Evolutionary conservation across 2,329 filamentous ascomycete species (phyloP), one percentile per base, ranked within the genome.

Genomic region (Dactylonectria macrodidyma): DNA sequence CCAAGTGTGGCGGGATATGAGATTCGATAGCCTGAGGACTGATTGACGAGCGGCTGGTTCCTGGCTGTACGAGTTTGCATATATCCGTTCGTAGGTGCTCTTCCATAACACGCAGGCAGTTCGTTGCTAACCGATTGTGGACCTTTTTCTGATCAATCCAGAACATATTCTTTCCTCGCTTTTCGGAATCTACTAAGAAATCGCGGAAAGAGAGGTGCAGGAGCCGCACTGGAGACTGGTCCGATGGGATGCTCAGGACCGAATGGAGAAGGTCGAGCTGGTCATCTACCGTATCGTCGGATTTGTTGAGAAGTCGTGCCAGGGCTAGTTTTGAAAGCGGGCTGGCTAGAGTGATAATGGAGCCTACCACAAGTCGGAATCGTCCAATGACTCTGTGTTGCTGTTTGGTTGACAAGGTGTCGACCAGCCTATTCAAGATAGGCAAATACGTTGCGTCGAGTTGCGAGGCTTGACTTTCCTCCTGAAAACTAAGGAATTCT

Each of bases 201-300:
- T 83, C 80, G 16, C 76, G 78, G 52, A 84, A 83, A 0, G 81
- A 82, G 0, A 71, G 2, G 14, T 74, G 71, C 1, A 73, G 9
- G 2, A 71, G 24, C 2, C 66, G 44, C 1, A 74, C 8, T 0
- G 71, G 70, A 0, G 5, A 2, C 1, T 33, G 6, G 0, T 22
- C 0, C 1, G 48, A 57, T 0, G 60, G 67, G 12, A 70, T 26
- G 4, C 52, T 50, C 0, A 74, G 34, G 0, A 74, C 66, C 0
- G 71, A 70, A 22, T 73, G 71, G 5, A 74, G 64, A 1, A 46
- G 16, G 2, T 77, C 62, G 44, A 79, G 51, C 30, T 30, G 68
- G 26, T 44, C 7, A 19, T 70, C 55, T 8, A 81, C 63, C 30
- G 12, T 67, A 14, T 24, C 47, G 54, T 63, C 33, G 3, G 50